phyloP scores from a whole-genome alignment of 1,284 basidiomycete species.

The Anthracocystis walkeri region DNA sequence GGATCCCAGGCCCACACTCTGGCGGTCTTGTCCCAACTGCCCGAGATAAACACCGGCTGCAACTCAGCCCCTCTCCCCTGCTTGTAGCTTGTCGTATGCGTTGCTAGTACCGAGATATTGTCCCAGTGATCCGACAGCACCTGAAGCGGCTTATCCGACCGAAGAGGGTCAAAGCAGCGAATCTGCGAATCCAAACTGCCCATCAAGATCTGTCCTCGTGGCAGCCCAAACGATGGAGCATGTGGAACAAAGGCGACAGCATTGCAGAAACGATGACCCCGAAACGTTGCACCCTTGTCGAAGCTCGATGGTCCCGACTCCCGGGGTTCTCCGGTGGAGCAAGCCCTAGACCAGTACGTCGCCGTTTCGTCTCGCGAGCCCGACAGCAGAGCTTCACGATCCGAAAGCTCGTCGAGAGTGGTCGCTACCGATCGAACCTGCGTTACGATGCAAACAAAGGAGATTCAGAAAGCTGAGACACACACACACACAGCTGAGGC shows the following conservation, averaged over 20 bases:
- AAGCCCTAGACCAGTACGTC: conserved; percentile 35
- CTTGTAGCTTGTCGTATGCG: not conserved
- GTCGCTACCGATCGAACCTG: conserved; percentile 31
- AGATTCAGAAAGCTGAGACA: not conserved
- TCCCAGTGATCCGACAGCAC: conserved; percentile 51
- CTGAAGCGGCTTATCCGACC: conserved; percentile 33
- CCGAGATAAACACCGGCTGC: conserved; percentile 38
- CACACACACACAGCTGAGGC: not conserved
- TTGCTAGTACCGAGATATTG: conserved; percentile 45
- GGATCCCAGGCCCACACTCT: conserved; percentile 37
- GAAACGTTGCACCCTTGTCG: conserved; percentile 19
- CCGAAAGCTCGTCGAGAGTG: conserved; percentile 26
- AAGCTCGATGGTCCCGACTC: conserved; percentile 6
- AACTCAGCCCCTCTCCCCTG: not conserved
- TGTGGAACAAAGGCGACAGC: conserved; percentile 30
- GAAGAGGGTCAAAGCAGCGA: conserved; percentile 47
- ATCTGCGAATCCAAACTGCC: conserved; percentile 50
- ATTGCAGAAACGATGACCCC: conserved; percentile 36
- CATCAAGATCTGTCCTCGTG: conserved; percentile 35
- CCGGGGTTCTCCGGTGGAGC: not conserved
- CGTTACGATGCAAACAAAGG: not conserved
- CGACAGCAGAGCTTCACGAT: conserved; percentile 38
- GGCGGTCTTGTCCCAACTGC: conserved; percentile 53
- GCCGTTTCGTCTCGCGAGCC: conserved; percentile 41
- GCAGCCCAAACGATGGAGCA: conserved; percentile 1